phyloP scores from a whole-genome alignment of 768 basidiomycete genomes.

The Pleurotus tuoliensis region DNA sequence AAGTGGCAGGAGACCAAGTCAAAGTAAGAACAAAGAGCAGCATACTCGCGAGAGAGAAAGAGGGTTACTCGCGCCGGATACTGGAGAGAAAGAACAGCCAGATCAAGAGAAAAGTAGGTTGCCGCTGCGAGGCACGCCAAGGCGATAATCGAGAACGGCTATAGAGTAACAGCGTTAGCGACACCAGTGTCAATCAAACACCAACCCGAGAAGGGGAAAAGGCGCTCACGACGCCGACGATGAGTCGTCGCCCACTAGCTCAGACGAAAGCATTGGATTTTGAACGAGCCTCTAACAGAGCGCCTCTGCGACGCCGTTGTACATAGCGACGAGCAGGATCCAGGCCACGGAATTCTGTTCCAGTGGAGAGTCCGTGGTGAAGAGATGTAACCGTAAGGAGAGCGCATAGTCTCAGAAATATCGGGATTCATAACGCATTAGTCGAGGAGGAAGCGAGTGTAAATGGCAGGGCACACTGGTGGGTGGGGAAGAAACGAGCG shows the following conservation, averaged over 20 bases:
- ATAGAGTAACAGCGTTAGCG: not conserved
- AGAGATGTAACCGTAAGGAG: conserved; percentile 73
- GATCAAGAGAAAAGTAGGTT: conserved; percentile 82
- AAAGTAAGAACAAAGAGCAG: conserved; percentile 78
- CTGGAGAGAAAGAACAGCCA: conserved; percentile 63
- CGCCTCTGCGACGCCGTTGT: conserved; percentile 71
- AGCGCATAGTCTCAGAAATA: conserved; percentile 64
- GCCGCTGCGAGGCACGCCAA: conserved; percentile 65
- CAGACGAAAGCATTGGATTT: conserved; percentile 76
- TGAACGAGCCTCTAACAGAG: conserved; percentile 79
- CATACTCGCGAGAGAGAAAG: conserved; percentile 56
- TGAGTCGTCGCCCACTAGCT: conserved; percentile 89
- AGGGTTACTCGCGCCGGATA: conserved; percentile 58
- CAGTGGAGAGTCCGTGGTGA: conserved; percentile 77
- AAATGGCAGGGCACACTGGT: too few relatives aligned
- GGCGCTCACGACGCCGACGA: conserved; percentile 58
- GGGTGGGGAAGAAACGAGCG: too few relatives aligned
- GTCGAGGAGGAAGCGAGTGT: too few relatives aligned
- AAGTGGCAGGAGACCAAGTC: conserved; percentile 54
- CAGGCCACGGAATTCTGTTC: conserved; percentile 71
- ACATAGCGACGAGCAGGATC: conserved; percentile 71
- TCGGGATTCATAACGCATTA: not conserved
- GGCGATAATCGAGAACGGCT: conserved; percentile 64
- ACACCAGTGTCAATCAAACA: not conserved
- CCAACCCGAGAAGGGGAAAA: conserved; percentile 2